Percentiles rank a stretch among this genome's conserved stretches.
phyloP scores from a whole-genome alignment of 2,329 filamentous ascomycete genomes.

The Colletotrichum sidae region DNA sequence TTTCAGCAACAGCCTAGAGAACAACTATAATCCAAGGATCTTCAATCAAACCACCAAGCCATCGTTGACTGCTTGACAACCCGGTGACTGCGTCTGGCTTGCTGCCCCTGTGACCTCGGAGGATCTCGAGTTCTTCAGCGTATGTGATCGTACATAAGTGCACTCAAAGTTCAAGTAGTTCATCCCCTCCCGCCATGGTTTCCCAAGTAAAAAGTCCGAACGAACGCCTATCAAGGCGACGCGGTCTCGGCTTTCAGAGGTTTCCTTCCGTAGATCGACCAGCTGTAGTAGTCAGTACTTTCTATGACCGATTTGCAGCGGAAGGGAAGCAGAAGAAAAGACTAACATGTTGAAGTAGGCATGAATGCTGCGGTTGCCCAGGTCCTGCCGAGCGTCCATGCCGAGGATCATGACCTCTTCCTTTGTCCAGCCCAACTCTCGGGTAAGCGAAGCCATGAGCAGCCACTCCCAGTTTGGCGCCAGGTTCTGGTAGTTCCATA shows the following conservation, averaged over 20 bases:
- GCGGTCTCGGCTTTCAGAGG: background rate
- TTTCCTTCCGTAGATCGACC: slow-evolving; percentile 7
- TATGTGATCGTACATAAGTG: too few relatives aligned
- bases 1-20: too few relatives aligned
- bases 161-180: too few relatives aligned
- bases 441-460: slow-evolving; percentile 44
- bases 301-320: background rate
- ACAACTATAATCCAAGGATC: too few relatives aligned
- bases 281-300: background rate
- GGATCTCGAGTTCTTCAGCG: too few relatives aligned
- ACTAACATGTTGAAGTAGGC: slow-evolving; percentile 41
- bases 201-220: too few relatives aligned
- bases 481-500: slow-evolving; percentile 33
- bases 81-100: too few relatives aligned
- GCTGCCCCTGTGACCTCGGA: too few relatives aligned
- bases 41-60: too few relatives aligned
- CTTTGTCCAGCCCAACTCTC: slow-evolving; percentile 43
- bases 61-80: too few relatives aligned
- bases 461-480: slow-evolving; percentile 41
- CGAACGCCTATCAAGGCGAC: too few relatives aligned
- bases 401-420: slow-evolving; percentile 45
- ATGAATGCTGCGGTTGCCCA: slow-evolving; percentile 44
- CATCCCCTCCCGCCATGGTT: too few relatives aligned
- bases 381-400: slow-evolving; percentile 43
- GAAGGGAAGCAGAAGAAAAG: background rate